Evolutionary conservation across 805 yeast genomes (phyloP).

Genomic region (Hanseniaspora valbyensis): DNA sequence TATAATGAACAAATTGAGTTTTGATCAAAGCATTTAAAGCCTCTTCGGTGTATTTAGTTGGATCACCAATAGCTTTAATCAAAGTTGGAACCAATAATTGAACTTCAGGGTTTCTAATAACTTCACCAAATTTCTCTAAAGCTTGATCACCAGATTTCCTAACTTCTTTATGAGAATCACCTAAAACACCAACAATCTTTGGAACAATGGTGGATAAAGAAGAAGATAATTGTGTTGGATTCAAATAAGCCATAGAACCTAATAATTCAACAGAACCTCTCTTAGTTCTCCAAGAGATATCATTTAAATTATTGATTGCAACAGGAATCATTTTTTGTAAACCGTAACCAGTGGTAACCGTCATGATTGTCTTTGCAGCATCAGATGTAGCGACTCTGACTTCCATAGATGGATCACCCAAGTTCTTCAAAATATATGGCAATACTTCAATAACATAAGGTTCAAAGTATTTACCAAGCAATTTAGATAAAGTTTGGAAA

Average conservation of each 20-base stretch:
- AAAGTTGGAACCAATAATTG: constrained; percentile 79
- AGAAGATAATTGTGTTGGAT: constrained; percentile 84
- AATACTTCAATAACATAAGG: constrained; percentile 86
- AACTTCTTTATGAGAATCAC: constrained; percentile 93
- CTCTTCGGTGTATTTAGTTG: constrained; percentile 75
- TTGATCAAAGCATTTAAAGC: constrained; percentile 77
- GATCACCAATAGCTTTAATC: constrained; percentile 90
- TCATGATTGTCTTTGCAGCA: constrained; percentile 84
- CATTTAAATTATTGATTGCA: constrained; percentile 75
- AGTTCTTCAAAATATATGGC: constrained; percentile 64
- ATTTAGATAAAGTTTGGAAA: constrained; percentile 70
- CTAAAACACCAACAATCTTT: constrained; percentile 86
- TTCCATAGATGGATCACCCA: constrained; percentile 76
- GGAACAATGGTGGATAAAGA: constrained; percentile 88
- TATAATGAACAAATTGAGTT: constrained; percentile 93
- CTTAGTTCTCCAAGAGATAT: constrained; percentile 89
- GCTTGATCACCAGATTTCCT: constrained; percentile 88
- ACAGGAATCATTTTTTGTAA: constrained; percentile 83
- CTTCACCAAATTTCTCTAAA: constrained; percentile 87
- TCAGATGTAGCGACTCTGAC: constrained; percentile 82
- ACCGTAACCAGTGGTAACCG: constrained; percentile 82
- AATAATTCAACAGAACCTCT: constrained; percentile 91
- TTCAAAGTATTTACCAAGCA: constrained; percentile 70
- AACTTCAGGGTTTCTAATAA: constrained; percentile 93
- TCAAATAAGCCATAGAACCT: constrained; percentile 96